phyloP scores from a whole-genome alignment of 1,139 yeast genomes.

The Taphrina pruni region DNA sequence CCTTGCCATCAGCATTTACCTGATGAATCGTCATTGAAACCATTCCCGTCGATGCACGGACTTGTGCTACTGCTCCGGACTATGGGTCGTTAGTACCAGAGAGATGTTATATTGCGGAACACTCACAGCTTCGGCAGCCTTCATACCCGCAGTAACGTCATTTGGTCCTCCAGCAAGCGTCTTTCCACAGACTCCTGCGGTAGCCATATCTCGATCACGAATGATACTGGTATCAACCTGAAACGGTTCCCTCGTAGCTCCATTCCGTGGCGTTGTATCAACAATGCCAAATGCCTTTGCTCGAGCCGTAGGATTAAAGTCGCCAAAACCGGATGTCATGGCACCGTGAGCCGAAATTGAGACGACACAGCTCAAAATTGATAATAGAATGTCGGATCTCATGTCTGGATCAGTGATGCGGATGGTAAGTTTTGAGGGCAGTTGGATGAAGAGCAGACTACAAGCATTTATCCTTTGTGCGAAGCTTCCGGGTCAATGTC shows the following conservation, averaged over 20 bases:
- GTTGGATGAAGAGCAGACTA: not conserved
- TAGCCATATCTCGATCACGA: conserved; percentile 17
- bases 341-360: conserved; percentile 26
- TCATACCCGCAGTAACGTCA: conserved; percentile 13
- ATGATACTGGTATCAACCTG: conserved; percentile 24
- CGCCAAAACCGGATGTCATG: conserved; percentile 14
- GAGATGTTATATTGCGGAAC: not conserved
- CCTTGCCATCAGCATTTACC: conserved; percentile 37
- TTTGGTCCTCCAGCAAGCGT: conserved; percentile 21
- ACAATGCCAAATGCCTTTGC: conserved; percentile 17
- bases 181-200: conserved; percentile 20
- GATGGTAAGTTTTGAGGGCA: not conserved
- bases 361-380: not conserved
- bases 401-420: not conserved
- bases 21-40: conserved; percentile 28
- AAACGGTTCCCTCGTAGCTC: conserved; percentile 17
- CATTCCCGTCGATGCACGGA: conserved; percentile 16
- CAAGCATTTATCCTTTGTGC: not conserved
- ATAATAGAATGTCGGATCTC: conserved; percentile 5
- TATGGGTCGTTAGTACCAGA: not conserved
- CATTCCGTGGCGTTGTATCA: conserved; percentile 19
- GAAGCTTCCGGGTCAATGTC: not conserved
- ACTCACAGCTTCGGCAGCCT: conserved; percentile 12
- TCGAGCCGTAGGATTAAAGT: not conserved
- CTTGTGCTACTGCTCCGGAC: conserved; percentile 20